Base-by-base conservation (phyloP, 306 rosid genomes). In the Inga laurina region DNA sequence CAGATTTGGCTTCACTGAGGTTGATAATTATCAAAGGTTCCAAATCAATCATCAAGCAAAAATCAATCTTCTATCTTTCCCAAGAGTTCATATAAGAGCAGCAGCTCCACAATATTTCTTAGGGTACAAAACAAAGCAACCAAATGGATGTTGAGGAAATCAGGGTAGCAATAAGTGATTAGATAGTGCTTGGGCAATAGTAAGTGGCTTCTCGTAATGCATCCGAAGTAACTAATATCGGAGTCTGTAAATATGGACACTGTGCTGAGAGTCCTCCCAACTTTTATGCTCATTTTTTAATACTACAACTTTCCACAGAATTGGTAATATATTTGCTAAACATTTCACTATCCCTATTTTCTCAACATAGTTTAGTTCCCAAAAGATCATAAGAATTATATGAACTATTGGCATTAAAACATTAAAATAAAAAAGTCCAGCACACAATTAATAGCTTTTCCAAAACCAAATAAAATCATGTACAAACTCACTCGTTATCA, bases 401-500 rank as follows among this genome's bases (percentile, higher is more conserved):
- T 34, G 32, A 3, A 35, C 59, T 67, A 24, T 52, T 35, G 57
- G 43, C 3, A 70, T 37, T 5, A 73, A 65, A 65, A 65, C 41
- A 14, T 14, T n/a, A 70, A 70, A 41, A 44, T 21, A 35, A 57
- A 83, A 61, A 67, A 72, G 78, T 64, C 57, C 16, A 52, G 51
- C 76, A 27, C 41, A 32, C 24, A 79, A 70, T 67, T 70, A 22
- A 8, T 51, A 7, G 37, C 44, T 24, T 78, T 30, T 73, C 37
- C 71, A 78, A 21, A 73, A 76, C 59, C 74, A 41, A 79, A 82
- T 24, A 84, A 22, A 79, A 83, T 62, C 46, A 64, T 67, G 61
- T 27, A 61, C 30, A 78, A 65, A 87, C 99, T 93, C 88, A 97
- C 99, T 97, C 77, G 99, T 97, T 85, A 92, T 92, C 99, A 97